Evolutionary conservation across 2,329 filamentous ascomycete genomes (phyloP).

Genomic region (Xylariaceae sp.): DNA sequence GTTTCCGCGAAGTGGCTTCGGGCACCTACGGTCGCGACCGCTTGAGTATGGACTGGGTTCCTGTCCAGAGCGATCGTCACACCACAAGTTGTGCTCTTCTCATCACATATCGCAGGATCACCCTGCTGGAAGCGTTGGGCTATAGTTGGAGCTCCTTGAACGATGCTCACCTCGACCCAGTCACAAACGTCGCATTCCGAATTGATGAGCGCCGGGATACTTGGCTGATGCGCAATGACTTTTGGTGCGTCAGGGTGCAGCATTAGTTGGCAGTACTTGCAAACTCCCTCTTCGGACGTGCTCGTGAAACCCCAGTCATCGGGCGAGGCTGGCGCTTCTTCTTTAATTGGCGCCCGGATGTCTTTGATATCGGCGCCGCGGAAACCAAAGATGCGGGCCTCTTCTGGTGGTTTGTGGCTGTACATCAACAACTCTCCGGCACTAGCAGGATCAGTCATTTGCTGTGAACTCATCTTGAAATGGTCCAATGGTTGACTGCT

Average conservation of each 20-base stretch:
- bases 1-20: not conserved
- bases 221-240: not conserved
- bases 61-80: not conserved
- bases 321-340: not conserved
- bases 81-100: not conserved
- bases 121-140: not conserved
- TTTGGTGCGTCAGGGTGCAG: not conserved
- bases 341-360: not conserved
- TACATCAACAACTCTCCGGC: not conserved
- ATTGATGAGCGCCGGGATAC: not conserved
- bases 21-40: not conserved
- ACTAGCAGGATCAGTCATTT: not conserved
- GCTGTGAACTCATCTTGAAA: not conserved
- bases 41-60: not conserved
- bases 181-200: not conserved
- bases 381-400: not conserved
- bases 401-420: not conserved
- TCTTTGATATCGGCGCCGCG: not conserved
- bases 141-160: not conserved
- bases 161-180: not conserved
- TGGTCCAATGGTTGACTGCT: not conserved
- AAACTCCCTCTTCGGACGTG: not conserved
- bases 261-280: not conserved
- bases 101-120: not conserved
- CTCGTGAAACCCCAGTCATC: not conserved